phyloP scores from a whole-genome alignment of 257 asterid species.

The Leptodermis oblonga region DNA sequence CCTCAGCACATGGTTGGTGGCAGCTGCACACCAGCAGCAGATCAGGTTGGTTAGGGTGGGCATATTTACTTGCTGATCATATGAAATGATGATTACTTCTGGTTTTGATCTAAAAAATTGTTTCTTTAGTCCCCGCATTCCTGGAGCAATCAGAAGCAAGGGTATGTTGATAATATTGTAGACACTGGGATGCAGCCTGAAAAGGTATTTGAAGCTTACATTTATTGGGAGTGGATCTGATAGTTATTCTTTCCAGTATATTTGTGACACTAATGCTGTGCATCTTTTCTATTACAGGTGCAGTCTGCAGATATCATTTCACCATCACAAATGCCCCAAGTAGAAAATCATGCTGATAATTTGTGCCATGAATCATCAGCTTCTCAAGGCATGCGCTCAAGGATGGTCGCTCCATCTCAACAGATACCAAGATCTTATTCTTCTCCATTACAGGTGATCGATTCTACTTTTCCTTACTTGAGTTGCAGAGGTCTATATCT shows the following conservation, averaged over 20 bases:
- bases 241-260: neutral
- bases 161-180: conserved; percentile 6
- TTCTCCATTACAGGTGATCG: conserved; percentile 36
- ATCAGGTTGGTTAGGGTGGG: conserved; percentile 38
- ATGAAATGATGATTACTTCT: neutral
- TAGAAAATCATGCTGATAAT: conserved; percentile 24
- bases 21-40: conserved; percentile 28
- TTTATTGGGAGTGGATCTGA: neutral
- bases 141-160: conserved; percentile 15
- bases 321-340: conserved; percentile 17
- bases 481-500: conserved; percentile 13
- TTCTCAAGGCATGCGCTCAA: conserved; percentile 33
- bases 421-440: conserved; percentile 36
- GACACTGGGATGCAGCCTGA: neutral
- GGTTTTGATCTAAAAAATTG: neutral
- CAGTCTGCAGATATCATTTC: conserved; percentile 29
- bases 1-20: conserved; percentile 27
- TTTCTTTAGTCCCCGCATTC: conserved; percentile 8
- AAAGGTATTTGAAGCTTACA: conserved; percentile 8
- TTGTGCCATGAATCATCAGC: conserved; percentile 29
- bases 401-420: conserved; percentile 34
- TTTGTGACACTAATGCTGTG: conserved; percentile 8
- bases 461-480: conserved; percentile 15
- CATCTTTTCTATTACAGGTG: conserved; percentile 27
- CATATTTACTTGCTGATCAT: neutral